Base-by-base conservation (phyloP, 495 filamentous ascomycete genomes). In the Chaetomium tenue region DNA sequence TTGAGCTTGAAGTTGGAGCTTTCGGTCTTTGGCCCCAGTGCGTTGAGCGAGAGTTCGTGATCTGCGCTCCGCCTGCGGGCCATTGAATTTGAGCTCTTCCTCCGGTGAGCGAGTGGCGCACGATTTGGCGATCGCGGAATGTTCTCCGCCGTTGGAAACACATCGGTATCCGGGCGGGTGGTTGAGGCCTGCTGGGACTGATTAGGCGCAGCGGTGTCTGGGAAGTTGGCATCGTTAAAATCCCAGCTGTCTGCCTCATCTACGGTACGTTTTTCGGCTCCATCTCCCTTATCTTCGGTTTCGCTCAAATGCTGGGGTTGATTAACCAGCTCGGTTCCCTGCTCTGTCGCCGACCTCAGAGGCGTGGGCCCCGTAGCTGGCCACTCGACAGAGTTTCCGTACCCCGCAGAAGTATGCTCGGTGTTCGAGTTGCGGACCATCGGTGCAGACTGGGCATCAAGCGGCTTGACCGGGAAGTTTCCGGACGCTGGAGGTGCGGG, bases 1-100 rank as follows among this genome's bases (percentile, higher is more conserved):
- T 91, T 86, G 60, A 97, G 90, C 74, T 96, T 96, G 79, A 98
- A 98, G 59, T 79, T 88, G 0, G 84, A 78, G 54, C 83, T 83
- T 58, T 91, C 89, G 5, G 82, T 78, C 69, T 82, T 84, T 22
- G 82, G 74, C 6, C 74, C 58, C 54, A 73, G 60, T 15, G 77
- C 67, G 51, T 80, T 78, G 46, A 84, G 73, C 3, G 80, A 82
- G 9, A 84, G 70, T 44, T 85, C 83, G 48, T 83, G 80, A 8
- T 84, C 83, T 8, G 77, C 70, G 61, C 85, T 84, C 64, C 89
- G 81, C 61, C 90, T 79, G 3, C 78, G 77, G 40, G 74, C 71
- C 73, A 78, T 76, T 2, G 84, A 82, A 58, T 87, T 86, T 5
- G 91, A 96, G 65, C 89, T 90, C 75, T 93, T 97, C 66, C 92